phyloP scores from a whole-genome alignment of 129 eudicot genomes.

The Artemisia tridentata region DNA sequence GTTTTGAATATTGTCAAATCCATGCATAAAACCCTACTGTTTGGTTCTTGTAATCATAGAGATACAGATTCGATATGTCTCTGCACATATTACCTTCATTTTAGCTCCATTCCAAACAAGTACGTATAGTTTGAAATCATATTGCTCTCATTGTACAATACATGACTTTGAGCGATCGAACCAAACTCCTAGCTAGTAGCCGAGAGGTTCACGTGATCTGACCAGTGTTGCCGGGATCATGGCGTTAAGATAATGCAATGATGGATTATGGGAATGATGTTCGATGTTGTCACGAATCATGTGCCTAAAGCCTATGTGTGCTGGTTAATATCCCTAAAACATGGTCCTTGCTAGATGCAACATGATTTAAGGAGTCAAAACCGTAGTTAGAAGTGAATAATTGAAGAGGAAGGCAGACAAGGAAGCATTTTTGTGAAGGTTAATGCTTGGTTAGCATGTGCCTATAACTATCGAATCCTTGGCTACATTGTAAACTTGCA shows the following conservation, averaged over 20 bases:
- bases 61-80: constrained; percentile 43
- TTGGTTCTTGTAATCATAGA: constrained; percentile 37
- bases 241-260: background rate
- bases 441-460: constrained; percentile 28
- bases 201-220: constrained; percentile 15
- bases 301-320: constrained; percentile 29
- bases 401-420: constrained; percentile 29
- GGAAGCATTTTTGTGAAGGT: constrained; percentile 34
- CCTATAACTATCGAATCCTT: constrained; percentile 13
- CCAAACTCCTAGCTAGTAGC: constrained; percentile 6
- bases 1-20: constrained; percentile 13
- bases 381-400: constrained; percentile 17
- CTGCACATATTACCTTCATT: constrained; percentile 31
- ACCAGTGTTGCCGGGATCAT: background rate
- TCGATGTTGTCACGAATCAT: constrained; percentile 25
- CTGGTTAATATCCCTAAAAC: constrained; percentile 27
- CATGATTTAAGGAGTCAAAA: constrained; percentile 22
- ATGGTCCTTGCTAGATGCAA: constrained; percentile 39
- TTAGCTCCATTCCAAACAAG: constrained; percentile 32
- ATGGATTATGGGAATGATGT: constrained; percentile 10
- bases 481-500: constrained; percentile 22
- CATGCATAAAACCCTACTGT: constrained; percentile 20
- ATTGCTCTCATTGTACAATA: constrained; percentile 18
- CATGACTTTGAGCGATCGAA: background rate
- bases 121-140: constrained; percentile 18